Percentiles rank a stretch among this genome's conserved stretches.
Evolutionary conservation across 2,329 filamentous ascomycete species (phyloP).

Genomic region (Knufia fluminis): DNA sequence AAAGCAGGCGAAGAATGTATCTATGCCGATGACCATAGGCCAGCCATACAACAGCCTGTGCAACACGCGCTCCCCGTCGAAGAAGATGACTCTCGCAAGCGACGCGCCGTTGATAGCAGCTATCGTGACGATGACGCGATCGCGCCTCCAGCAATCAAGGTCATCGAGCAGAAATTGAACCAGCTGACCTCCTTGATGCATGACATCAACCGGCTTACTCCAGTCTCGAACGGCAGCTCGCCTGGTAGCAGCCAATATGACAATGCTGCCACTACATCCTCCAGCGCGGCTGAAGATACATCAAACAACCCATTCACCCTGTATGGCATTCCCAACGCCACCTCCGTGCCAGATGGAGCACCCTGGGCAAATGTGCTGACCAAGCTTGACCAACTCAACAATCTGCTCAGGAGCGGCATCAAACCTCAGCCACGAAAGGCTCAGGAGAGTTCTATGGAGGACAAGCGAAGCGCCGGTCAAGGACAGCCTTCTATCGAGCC

Average conservation of each 20-base stretch:
- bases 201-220: slow-evolving; percentile 1
- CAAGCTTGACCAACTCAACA: slow-evolving; percentile 18
- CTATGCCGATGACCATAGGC: slow-evolving; percentile 28
- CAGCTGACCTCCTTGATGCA: not conserved
- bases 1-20: slow-evolving; percentile 36
- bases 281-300: too few species aligned
- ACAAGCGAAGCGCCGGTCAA: not conserved
- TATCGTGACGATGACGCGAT: not conserved
- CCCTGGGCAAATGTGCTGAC: slow-evolving; percentile 1
- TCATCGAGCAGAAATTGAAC: slow-evolving; percentile 6
- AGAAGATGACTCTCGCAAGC: slow-evolving; percentile 1
- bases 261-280: not conserved
- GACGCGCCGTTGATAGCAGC: not conserved
- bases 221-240: not conserved
- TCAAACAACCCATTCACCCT: not conserved
- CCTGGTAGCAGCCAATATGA: not conserved
- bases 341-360: not conserved
- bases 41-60: not conserved
- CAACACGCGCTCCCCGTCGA: not conserved
- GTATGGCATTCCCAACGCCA: not conserved
- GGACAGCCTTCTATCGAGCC: not conserved
- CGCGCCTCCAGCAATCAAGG: not conserved
- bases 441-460: not conserved
- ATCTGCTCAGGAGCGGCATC: slow-evolving; percentile 12
- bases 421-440: not conserved